Evolutionary conservation across 495 filamentous ascomycete genomes (phyloP), one percentile per base, ranked within the genome.

Genomic region (Glonium stellatum): DNA sequence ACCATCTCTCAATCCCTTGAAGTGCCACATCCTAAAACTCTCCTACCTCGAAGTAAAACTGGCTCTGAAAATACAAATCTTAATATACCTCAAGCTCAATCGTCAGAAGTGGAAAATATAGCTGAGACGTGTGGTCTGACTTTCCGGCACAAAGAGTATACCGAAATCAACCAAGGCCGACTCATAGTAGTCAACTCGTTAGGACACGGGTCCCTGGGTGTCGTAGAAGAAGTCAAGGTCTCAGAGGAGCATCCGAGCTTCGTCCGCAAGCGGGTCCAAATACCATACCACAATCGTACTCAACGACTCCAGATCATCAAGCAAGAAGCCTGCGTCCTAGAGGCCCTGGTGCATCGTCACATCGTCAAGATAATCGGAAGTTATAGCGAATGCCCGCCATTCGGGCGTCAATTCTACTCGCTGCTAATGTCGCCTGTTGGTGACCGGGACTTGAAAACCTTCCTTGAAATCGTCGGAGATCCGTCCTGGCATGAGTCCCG

Each of bases 191-290:
- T 54, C 13, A 37, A 35, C 49, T 49, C 49, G 6, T 51, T 61
- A 37, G 58, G 52, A 11, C 49, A 61, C 25, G 58, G 58, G 1
- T 61, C 58, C 2, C 21, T 61, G 15, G 58, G 58, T 0, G 49
- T 61, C 2, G 58, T 61, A 1, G 49, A 61, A 31, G 58, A 61
- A 55, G 58, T 61, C 39, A n/a, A 48, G 35, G n/a, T 59, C 2
- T 34, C 46, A 12, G 25, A 25, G 22, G n/a, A 50, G 8, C 41
- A 55, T 22, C 12, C 27, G 6, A 61, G 35, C 58, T 61, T 61
- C 42, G 58, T 61, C 13, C 34, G 58, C 19, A 61, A 61, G 25
- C 58, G 58, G 12, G 58, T 61, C 31, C 50, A 55, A 31, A 25
- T 61, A 11, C 52, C 52, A 5, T 61, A 55, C 18, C 18, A 54